A percentile compares a stretch with the other conserved stretches of the same genome.
phyloP scores from a whole-genome alignment of 345 rosid species.

The Gossypium herbaceum region DNA sequence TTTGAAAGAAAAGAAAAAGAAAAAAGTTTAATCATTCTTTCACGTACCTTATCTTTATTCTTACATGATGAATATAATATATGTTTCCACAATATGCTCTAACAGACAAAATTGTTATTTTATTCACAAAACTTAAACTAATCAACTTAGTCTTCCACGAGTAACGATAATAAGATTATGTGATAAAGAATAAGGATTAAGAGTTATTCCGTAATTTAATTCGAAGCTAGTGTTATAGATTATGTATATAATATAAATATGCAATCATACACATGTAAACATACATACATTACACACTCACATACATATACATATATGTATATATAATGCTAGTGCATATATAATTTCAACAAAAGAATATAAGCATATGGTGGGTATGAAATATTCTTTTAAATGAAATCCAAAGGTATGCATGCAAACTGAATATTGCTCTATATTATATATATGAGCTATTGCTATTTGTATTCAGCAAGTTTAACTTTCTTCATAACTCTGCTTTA shows the following conservation, averaged over 20 bases:
- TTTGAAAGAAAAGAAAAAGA: background rate
- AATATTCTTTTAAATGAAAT: background rate
- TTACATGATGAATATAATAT: slow-evolving; percentile 11
- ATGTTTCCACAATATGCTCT: background rate
- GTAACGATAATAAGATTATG: no score
- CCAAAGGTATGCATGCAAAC: background rate
- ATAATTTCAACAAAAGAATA: background rate
- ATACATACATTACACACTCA: background rate
- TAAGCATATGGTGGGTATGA: background rate
- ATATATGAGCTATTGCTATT: background rate
- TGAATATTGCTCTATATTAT: background rate
- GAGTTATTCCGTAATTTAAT: no score
- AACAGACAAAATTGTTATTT: background rate
- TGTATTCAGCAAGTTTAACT: background rate
- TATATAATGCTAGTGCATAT: background rate
- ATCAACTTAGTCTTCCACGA: no score
- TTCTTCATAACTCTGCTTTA: background rate
- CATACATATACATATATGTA: background rate
- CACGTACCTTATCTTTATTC: slow-evolving; percentile 25
- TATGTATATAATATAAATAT: no score
- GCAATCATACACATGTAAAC: no score
- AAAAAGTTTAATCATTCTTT: slow-evolving; percentile 13
- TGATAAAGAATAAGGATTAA: no score
- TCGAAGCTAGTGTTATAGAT: no score
- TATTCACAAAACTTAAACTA: background rate